phyloP scores from a whole-genome alignment of 345 rosid genomes.

The Syzygium oleosum region DNA sequence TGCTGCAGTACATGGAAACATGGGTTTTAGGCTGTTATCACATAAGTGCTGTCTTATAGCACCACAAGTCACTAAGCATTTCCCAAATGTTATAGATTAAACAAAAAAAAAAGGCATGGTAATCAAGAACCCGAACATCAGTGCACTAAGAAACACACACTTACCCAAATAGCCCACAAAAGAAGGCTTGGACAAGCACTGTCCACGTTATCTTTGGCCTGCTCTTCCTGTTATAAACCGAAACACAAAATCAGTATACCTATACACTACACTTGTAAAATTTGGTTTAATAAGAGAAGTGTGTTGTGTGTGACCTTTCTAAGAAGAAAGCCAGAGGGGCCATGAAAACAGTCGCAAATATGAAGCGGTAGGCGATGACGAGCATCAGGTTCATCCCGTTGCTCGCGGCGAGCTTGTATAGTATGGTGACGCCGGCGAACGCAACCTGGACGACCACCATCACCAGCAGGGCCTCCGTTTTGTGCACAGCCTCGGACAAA shows the following conservation, averaged over 20 bases:
- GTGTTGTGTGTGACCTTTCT: slow-evolving; percentile 5
- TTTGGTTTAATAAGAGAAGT: not conserved
- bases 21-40: not conserved
- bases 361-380: slow-evolving; percentile 5
- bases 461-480: slow-evolving; percentile 1
- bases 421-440: slow-evolving; percentile 1
- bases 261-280: not conserved
- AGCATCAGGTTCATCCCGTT: slow-evolving; percentile 2
- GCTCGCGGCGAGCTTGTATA: slow-evolving; percentile 1
- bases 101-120: not conserved
- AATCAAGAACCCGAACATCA: not conserved
- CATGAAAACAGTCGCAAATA: slow-evolving; percentile 3
- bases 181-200: slow-evolving; percentile 32
- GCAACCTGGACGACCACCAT: slow-evolving; percentile 8
- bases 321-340: slow-evolving; percentile 6
- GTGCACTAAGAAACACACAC: not conserved
- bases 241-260: not conserved
- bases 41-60: not conserved
- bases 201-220: slow-evolving; percentile 47
- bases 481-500: not conserved
- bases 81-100: not conserved
- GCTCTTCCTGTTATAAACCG: slow-evolving; percentile 16
- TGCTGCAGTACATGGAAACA: not conserved
- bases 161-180: slow-evolving; percentile 48
- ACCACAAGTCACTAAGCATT: not conserved